Conservation (phyloP, 2,329 filamentous ascomycete genomes). For the Neopestalotiopsis sp. region DNA sequence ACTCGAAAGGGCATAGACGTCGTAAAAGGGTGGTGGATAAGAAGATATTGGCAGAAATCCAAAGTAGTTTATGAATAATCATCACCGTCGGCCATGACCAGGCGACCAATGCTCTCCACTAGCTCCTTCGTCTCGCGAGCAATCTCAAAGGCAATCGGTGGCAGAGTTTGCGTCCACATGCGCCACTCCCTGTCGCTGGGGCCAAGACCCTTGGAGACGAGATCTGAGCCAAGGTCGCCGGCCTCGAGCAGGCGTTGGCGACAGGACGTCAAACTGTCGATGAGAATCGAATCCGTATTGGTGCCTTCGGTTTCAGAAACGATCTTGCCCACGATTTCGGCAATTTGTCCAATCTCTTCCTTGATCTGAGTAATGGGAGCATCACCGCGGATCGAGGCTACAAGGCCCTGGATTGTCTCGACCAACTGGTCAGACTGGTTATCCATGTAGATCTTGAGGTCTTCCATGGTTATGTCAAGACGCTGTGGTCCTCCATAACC, state of each 20-base stretch:
- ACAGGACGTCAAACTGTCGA: constrained; percentile 65
- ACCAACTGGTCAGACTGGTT: constrained; percentile 82
- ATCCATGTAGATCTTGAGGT: constrained; percentile 76
- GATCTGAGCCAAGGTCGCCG: constrained; percentile 64
- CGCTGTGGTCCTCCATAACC: constrained; percentile 42
- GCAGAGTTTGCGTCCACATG: constrained; percentile 73
- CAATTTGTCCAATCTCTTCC: constrained; percentile 74
- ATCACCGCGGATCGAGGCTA: constrained; percentile 72
- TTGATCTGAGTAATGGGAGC: constrained; percentile 69
- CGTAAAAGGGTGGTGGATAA: constrained; percentile 6
- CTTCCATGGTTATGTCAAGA: constrained; percentile 49
- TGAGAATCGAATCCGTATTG: constrained; percentile 57
- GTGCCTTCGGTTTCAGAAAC: constrained; percentile 68
- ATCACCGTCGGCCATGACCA: constrained; percentile 43
- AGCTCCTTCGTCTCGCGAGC: constrained; percentile 82
- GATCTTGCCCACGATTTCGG: constrained; percentile 72
- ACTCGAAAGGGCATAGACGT: constrained; percentile 12
- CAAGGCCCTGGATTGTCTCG: constrained; percentile 81
- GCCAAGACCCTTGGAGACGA: constrained; percentile 57
- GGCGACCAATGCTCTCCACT: constrained; percentile 52
- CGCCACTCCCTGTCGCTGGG: constrained; percentile 63
- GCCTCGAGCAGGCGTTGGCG: constrained; percentile 70
- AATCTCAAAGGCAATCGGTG: constrained; percentile 86
- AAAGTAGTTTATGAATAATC: constrained; percentile 51
- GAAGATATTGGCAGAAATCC: background rate